phyloP scores from a whole-genome alignment of 495 filamentous ascomycete species.

The Penicillium crystallinum region DNA sequence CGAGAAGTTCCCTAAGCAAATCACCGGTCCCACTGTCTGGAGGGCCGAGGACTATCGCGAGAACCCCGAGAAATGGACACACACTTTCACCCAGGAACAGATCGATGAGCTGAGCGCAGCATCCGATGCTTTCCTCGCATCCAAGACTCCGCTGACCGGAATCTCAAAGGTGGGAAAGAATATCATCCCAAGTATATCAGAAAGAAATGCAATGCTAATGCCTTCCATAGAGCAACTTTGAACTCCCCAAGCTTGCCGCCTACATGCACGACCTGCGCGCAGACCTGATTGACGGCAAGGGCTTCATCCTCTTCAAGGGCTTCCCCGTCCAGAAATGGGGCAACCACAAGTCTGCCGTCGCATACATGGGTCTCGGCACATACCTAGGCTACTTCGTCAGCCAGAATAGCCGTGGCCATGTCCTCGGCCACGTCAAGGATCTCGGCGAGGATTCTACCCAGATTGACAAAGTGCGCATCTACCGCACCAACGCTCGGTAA shows the following conservation, averaged over 20 bases:
- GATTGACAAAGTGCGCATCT: slow-evolving; percentile 77
- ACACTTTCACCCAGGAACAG: slow-evolving; percentile 58
- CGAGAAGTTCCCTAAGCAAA: slow-evolving; percentile 61
- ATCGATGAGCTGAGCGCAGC: slow-evolving; percentile 59
- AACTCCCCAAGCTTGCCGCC: slow-evolving; percentile 51
- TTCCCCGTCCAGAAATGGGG: slow-evolving; percentile 71
- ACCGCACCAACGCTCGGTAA: slow-evolving; percentile 74
- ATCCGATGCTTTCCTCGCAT: slow-evolving; percentile 61
- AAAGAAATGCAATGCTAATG: neutral
- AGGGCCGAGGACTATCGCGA: slow-evolving; percentile 59
- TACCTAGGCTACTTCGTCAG: slow-evolving; percentile 76
- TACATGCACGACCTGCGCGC: slow-evolving; percentile 54
- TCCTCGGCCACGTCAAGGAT: slow-evolving; percentile 83
- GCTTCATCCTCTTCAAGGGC: slow-evolving; percentile 77
- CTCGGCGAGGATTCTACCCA: slow-evolving; percentile 70
- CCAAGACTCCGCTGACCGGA: slow-evolving; percentile 59
- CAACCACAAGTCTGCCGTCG: slow-evolving; percentile 66
- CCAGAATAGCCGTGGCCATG: slow-evolving; percentile 76
- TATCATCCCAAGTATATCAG: neutral
- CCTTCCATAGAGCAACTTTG: slow-evolving; percentile 34
- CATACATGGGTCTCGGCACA: slow-evolving; percentile 78
- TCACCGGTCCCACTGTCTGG: slow-evolving; percentile 74
- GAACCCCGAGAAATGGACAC: slow-evolving; percentile 68
- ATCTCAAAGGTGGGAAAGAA: slow-evolving; percentile 52
- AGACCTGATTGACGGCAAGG: slow-evolving; percentile 72